Percentiles rank a stretch among this genome's conserved stretches.
Evolutionary conservation across 1,284 basidiomycete genomes (phyloP).

Genomic region (Moesziomyces globuligerus): DNA sequence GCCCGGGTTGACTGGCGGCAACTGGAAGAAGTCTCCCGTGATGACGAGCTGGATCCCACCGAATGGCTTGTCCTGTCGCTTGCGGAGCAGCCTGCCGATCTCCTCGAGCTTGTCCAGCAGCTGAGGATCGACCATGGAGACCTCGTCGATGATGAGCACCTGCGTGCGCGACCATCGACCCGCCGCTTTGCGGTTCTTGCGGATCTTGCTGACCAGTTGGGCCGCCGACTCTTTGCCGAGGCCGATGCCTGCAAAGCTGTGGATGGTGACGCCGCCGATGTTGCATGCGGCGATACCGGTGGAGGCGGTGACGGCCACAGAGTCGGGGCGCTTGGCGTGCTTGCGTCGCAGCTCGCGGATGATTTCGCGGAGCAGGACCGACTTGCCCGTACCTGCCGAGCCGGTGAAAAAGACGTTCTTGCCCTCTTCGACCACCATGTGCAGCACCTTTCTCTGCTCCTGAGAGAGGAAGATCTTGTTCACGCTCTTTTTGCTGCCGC

Average conservation of each 20-base stretch:
- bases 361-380: slow-evolving; percentile 88
- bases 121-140: slow-evolving; percentile 93
- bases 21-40: slow-evolving; percentile 95
- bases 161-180: slow-evolving; percentile 78
- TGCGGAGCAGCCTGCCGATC: slow-evolving; percentile 76
- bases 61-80: slow-evolving; percentile 74
- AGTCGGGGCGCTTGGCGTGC: slow-evolving; percentile 70
- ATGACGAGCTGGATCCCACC: slow-evolving; percentile 95
- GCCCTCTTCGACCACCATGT: slow-evolving; percentile 58
- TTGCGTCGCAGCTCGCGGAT: slow-evolving; percentile 75
- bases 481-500: slow-evolving; percentile 24
- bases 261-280: slow-evolving; percentile 90
- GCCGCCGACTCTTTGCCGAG: slow-evolving; percentile 78
- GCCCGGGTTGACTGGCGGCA: slow-evolving; percentile 83
- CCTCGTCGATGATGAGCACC: slow-evolving; percentile 93
- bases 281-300: slow-evolving; percentile 91
- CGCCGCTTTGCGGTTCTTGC: slow-evolving; percentile 76
- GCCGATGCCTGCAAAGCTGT: slow-evolving; percentile 90
- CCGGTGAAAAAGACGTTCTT: slow-evolving; percentile 96
- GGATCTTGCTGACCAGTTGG: slow-evolving; percentile 75
- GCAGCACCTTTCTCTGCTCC: slow-evolving; percentile 62
- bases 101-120: slow-evolving; percentile 87
- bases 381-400: slow-evolving; percentile 92
- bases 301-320: slow-evolving; percentile 86
- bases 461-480: slow-evolving; percentile 54